Percentiles rank a stretch among this genome's conserved stretches.
These are phyloP conservation scores for Trichoderma brevicompactum DNA, from an alignment of 2,329 filamentous ascomycete species.

Conservation along the genomic window DNA sequence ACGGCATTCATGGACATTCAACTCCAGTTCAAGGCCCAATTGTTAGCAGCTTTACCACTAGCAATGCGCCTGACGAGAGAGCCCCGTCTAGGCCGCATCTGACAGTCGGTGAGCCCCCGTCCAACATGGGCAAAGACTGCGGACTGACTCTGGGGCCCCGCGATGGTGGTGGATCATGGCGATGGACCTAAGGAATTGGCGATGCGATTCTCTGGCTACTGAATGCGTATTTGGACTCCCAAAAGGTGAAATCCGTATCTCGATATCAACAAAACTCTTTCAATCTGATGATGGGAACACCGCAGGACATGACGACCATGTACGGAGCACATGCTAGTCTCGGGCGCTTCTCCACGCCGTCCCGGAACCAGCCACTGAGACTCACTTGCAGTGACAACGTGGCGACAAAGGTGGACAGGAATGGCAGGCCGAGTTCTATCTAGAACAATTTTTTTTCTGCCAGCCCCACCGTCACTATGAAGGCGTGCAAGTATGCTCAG, in stretches of 20 bases:
- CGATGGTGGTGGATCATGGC: constrained; percentile 32
- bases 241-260: not conserved
- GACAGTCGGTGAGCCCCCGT: constrained; percentile 50
- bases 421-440: constrained; percentile 34
- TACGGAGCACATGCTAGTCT: constrained; percentile 1
- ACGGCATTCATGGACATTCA: too few relatives aligned
- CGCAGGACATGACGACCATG: not conserved
- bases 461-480: constrained; percentile 13
- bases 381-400: constrained; percentile 39
- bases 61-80: not conserved
- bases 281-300: not conserved
- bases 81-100: constrained; percentile 15
- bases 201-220: constrained; percentile 8
- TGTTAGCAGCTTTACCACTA: not conserved
- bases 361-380: constrained; percentile 34
- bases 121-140: constrained; percentile 25
- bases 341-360: constrained; percentile 11
- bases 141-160: constrained; percentile 38
- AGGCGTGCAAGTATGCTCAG: not conserved
- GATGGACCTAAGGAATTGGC: constrained; percentile 13
- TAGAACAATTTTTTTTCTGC: not conserved
- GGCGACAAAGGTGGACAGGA: constrained; percentile 35
- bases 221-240: not conserved
- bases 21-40: too few relatives aligned
- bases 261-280: constrained; percentile 7